A percentile compares a stretch with the other conserved stretches of the same genome.
These are phyloP conservation scores for Apiotrichum veenhuisii DNA, from an alignment of 1,284 basidiomycete genomes.

Conservation along the genomic window DNA sequence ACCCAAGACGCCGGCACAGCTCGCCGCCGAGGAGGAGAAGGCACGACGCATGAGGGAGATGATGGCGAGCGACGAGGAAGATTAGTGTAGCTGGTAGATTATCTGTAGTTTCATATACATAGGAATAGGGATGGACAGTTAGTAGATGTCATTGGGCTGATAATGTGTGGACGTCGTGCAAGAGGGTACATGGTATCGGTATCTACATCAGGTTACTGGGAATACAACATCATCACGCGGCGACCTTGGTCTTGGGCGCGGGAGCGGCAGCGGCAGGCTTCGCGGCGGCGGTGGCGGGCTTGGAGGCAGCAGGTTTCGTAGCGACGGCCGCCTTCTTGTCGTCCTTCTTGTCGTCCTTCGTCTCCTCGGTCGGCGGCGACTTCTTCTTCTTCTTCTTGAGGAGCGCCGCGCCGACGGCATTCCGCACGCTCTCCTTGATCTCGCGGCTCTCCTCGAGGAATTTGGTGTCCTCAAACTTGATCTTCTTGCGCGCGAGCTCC, in stretches of 20 bases:
- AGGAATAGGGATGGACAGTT: too few relatives aligned
- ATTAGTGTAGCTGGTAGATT: background rate
- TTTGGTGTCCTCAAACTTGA: slow-evolving; percentile 85
- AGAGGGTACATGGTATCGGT: background rate
- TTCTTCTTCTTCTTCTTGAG: slow-evolving; percentile 26
- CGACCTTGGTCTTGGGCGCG: slow-evolving; percentile 29
- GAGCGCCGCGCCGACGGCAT: slow-evolving; percentile 68
- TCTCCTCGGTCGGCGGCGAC: slow-evolving; percentile 52
- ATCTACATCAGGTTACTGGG: background rate
- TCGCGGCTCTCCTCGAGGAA: slow-evolving; percentile 89
- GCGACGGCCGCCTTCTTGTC: slow-evolving; percentile 12
- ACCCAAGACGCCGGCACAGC: slow-evolving; percentile 26
- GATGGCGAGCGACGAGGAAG: slow-evolving; percentile 23
- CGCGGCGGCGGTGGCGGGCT: too few relatives aligned
- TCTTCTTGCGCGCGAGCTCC: slow-evolving; percentile 66
- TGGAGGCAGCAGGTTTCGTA: too few relatives aligned
- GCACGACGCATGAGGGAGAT: slow-evolving; percentile 23
- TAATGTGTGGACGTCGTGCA: too few relatives aligned
- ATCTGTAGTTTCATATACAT: too few relatives aligned
- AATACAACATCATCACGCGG: background rate
- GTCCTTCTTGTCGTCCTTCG: background rate
- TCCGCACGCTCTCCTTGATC: slow-evolving; percentile 87
- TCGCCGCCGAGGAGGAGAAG: slow-evolving; percentile 27
- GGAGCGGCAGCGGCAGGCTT: too few relatives aligned
- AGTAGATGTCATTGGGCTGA: too few relatives aligned